Evolutionary conservation across 805 yeast species (phyloP), one percentile per base, ranked within the genome.

Genomic region (Naumovozyma baii): DNA sequence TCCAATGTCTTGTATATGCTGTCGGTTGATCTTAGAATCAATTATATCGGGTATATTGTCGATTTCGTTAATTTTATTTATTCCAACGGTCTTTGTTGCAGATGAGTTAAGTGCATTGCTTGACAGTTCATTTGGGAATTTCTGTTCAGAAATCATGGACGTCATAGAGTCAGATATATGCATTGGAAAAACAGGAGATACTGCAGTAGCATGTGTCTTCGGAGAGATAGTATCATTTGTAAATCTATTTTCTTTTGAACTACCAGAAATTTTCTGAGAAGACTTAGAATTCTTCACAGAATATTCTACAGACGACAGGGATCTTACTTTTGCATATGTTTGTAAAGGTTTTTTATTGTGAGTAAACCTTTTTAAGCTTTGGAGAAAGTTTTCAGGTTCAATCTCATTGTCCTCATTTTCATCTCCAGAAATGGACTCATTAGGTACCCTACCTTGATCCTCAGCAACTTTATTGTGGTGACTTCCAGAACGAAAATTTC

Each of bases 401-500:
- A 22, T 10, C 26, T 22, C 26, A 7, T 22, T 10, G 13, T 5
- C 16, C 33, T 43, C 37, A 26, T n/a, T 18, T 39, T 41, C 19
- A 16, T 5, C 5, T 9, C 7, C 18, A n/a, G n/a, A n/a, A n/a
- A n/a, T n/a, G n/a, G n/a, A n/a, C n/a, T n/a, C n/a, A n/a, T n/a
- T n/a, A n/a, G n/a, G n/a, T n/a, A n/a, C n/a, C n/a, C n/a, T n/a
- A n/a, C n/a, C n/a, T n/a, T n/a, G n/a, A 22, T 7, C 7, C 9
- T 7, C 26, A 22, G 10, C 10, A 7, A 22, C 26, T 22, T 22
- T 7, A 10, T 22, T 22, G 7, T 7, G 9, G 7, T 22, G 7
- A 10, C 10, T 22, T 22, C 10, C 26, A 7, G 26, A 22, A 7
- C 39, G 46, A 18, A 48, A 42, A n/a, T 41, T 43, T n/a, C 51